Conservation (phyloP, 768 basidiomycete species). For the Lanmaoa pseudosensibilis region DNA sequence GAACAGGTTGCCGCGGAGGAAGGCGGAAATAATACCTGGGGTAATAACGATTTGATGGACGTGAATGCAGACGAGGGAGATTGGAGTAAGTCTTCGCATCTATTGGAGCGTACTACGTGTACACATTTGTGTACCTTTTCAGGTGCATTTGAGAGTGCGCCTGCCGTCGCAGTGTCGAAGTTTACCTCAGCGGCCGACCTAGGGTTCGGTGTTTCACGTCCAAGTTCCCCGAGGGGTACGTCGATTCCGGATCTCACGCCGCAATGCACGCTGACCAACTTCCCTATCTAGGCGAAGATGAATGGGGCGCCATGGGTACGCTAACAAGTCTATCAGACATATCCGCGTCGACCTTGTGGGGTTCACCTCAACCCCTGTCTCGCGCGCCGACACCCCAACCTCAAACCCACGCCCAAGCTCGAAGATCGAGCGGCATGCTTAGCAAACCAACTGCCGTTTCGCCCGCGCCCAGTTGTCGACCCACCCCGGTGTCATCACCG, state of each 20-base stretch:
- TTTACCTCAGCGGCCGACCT: slow-evolving; percentile 24
- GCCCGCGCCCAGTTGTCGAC: slow-evolving; percentile 18
- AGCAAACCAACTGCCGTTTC: slow-evolving; percentile 7
- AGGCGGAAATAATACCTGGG: slow-evolving; percentile 60
- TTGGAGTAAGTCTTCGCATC: slow-evolving; percentile 69
- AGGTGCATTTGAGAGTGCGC: slow-evolving; percentile 76
- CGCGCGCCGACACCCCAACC: slow-evolving; percentile 26
- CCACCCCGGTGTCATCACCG: slow-evolving; percentile 30
- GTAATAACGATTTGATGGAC: slow-evolving; percentile 82
- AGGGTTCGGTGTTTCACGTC: slow-evolving; percentile 24
- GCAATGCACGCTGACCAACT: not conserved
- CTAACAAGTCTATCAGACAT: slow-evolving; percentile 3
- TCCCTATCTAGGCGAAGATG: slow-evolving; percentile 7
- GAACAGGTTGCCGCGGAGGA: slow-evolving; percentile 51
- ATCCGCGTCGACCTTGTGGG: slow-evolving; percentile 12
- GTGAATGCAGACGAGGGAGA: slow-evolving; percentile 91
- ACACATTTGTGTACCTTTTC: not conserved
- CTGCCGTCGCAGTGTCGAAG: slow-evolving; percentile 31
- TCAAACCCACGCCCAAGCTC: slow-evolving; percentile 3
- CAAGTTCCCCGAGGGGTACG: slow-evolving; percentile 15
- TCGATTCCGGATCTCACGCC: not conserved
- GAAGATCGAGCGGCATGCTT: not conserved
- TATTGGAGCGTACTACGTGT: not conserved
- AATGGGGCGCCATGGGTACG: slow-evolving; percentile 25
- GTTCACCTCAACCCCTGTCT: slow-evolving; percentile 16